Conservation (phyloP, 106 monocot species). For the Platanthera guangdongensis region DNA sequence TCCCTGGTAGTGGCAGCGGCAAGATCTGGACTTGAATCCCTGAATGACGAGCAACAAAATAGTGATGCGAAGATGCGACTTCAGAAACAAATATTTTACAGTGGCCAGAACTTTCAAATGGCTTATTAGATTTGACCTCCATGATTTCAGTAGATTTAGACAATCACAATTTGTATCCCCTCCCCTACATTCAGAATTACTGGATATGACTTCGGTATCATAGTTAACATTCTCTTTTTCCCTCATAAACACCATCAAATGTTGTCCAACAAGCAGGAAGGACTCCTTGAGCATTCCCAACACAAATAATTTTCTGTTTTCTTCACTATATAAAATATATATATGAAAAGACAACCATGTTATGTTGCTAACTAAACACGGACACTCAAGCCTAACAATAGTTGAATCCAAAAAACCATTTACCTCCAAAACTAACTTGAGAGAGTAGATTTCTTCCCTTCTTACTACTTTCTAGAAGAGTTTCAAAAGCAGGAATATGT, state of each 20-base stretch:
- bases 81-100: slow-evolving; percentile 63
- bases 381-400: slow-evolving; percentile 35
- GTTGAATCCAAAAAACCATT: slow-evolving; percentile 26
- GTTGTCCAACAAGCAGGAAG: slow-evolving; percentile 33
- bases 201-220: neutral
- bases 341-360: slow-evolving; percentile 65
- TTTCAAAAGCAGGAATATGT: slow-evolving; percentile 58
- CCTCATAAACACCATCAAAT: slow-evolving; percentile 24
- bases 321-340: slow-evolving; percentile 68
- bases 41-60: too few relatives aligned
- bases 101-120: slow-evolving; percentile 1
- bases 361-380: slow-evolving; percentile 41
- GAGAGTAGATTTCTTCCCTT: slow-evolving; percentile 35
- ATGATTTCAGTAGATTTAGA: slow-evolving; percentile 8
- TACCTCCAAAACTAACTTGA: slow-evolving; percentile 15
- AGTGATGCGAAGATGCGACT: slow-evolving; percentile 54
- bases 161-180: neutral
- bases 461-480: slow-evolving; percentile 58
- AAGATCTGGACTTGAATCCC: too few relatives aligned
- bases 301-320: slow-evolving; percentile 39
- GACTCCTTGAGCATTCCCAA: slow-evolving; percentile 61
- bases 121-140: neutral
- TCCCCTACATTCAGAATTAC: slow-evolving; percentile 3
- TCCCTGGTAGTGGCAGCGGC: too few relatives aligned
- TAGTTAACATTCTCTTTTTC: slow-evolving; percentile 2